Evolutionary conservation across 371 early-diverging fungal genomes (phyloP), one percentile per base, ranked within the genome.

Genomic region (Haplosporangium sp.): DNA sequence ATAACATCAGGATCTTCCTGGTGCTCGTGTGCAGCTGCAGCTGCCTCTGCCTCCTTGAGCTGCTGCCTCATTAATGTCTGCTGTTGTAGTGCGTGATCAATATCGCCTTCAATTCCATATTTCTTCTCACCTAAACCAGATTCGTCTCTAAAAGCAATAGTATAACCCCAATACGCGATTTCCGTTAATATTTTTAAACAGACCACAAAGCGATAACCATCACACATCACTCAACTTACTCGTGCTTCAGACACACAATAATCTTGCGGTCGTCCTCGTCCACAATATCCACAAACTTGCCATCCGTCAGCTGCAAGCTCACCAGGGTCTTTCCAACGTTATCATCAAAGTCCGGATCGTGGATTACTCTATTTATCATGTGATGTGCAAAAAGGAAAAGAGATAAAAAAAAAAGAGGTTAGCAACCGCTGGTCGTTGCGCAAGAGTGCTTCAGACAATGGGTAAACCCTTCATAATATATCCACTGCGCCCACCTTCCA

Each of bases 281-380:
- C 38, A 85, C 81, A 6, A 91, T 73, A 42, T 85, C 87, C 48
- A 92, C 57, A 38, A 89, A 85, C 51, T 83, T 82, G 20, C 91
- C 90, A 51, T 90, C 77, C 16, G 73, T 80, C 29, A 95, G 61
- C 8, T 86, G 84, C 42, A 97, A 71, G 0, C 85, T 84, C 5
- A 73, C 81, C 50, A 98, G 80, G 0, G 91, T 70, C 52, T 67
- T 74, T 0, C 81, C 82, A 5, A 87, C 70, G 62, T 95, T 95
- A 53, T 97, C 97, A 29, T 96, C 95, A 64, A 92, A 94, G 50
- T 98, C 98, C 13, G 89, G 84, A 73, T 99, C 99, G 65, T 96
- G 96, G 40, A 99, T 74, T 29, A 96, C 79, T 65, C 94, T 91
- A 70, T 63, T 38, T 37, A 41, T 40, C 11, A 23, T 18, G 52